Evolutionary conservation across 108 stramenopile genomes (phyloP), one percentile per base, ranked within the genome.

Genomic region (Pseudonitzschia delicatissima): DNA sequence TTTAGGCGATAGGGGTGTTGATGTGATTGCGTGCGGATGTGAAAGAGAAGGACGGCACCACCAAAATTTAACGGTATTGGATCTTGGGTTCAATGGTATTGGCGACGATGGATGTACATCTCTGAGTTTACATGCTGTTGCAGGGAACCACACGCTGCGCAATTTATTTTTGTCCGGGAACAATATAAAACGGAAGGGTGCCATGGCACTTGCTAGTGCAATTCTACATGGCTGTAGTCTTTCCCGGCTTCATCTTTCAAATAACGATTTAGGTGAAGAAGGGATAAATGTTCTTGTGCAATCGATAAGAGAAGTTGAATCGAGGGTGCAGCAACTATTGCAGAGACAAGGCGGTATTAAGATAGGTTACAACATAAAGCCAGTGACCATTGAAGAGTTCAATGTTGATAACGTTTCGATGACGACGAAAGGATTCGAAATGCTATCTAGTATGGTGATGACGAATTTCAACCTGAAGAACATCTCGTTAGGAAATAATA

Each of bases 21-120:
- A 62, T 58, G 60, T 82, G n/a, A 82, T 92, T 21, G 91, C 91
- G 28, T 73, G 73, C 11, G 73, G 77, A 59, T 57, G 82, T 76
- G 29, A 66, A 49, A 39, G 23, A 39, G 71, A 82, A 21, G 79
- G 81, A 9, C 48, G 61, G 52, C 85, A 84, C 57, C 91, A 92
- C 51, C 69, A 67, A 50, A 74, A 73, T 39, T 68, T 92, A 26
- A 66, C 82, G 5, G 76, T 87, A 2, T 68, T 92, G 37, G 91
- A 89, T 47, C 57, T 92, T 21, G 87, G 85, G 13, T 92, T 92
- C 74, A 92, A 92, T 69, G 67, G 67, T 34, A 80, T 92, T 60
- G 86, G 91, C 17, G 86, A 92, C 59, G 78, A 64, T 18, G 91
- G 91, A 12, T 89, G 87, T 59, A 61, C 75, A 18, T 76, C 86